Percentiles rank a stretch among this genome's conserved stretches.
Evolutionary conservation across 2,329 filamentous ascomycete genomes (phyloP).

Genomic region (Colletotrichum lini): DNA sequence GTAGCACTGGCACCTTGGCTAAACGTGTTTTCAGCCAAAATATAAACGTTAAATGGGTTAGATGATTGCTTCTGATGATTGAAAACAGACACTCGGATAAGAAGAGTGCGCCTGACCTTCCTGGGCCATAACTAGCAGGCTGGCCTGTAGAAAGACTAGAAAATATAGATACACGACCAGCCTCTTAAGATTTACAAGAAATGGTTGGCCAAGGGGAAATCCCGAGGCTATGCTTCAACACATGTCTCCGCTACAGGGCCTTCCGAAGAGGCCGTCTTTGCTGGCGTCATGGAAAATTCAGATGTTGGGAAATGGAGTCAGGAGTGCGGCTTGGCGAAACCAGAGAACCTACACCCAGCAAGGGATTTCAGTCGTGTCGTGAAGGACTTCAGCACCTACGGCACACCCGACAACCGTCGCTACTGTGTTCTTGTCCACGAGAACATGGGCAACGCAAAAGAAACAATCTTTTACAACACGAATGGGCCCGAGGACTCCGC

Average conservation of each 20-base stretch:
- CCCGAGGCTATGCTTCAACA: slow-evolving; percentile 38
- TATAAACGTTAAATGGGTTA: no score
- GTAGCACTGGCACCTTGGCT: no score
- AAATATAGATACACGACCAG: no score
- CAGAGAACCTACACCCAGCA: slow-evolving; percentile 22
- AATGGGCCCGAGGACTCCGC: slow-evolving; percentile 24
- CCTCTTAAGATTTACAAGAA: slow-evolving; percentile 21
- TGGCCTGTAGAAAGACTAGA: no score
- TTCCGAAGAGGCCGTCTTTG: slow-evolving; percentile 29
- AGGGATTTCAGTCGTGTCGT: not conserved
- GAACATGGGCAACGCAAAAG: slow-evolving; percentile 34
- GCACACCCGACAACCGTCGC: slow-evolving; percentile 25
- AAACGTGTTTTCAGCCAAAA: no score
- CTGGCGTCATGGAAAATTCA: slow-evolving; percentile 43
- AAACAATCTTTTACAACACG: slow-evolving; percentile 34
- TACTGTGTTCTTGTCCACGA: slow-evolving; percentile 39
- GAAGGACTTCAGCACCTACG: slow-evolving; percentile 40
- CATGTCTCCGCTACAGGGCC: slow-evolving; percentile 39
- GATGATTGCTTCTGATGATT: no score
- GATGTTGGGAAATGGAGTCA: slow-evolving; percentile 35
- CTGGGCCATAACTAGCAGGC: no score
- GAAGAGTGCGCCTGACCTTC: no score
- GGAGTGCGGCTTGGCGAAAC: slow-evolving; percentile 21
- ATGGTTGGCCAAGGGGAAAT: slow-evolving; percentile 38
- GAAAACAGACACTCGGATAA: no score